Conservation (phyloP, 768 basidiomycete genomes). For the Clathrus columnatus region DNA sequence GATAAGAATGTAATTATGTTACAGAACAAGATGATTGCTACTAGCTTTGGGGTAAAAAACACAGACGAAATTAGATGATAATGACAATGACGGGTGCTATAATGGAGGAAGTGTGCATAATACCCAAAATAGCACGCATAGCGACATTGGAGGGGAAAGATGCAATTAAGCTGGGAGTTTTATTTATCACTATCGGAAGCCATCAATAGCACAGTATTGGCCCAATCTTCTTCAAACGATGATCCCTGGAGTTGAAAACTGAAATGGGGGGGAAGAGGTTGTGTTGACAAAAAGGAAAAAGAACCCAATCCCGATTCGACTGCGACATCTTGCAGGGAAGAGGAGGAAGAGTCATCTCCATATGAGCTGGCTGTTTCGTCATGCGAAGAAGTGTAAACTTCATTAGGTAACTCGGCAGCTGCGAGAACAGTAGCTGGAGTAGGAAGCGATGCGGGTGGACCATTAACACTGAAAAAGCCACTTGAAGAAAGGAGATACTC, state of each 20-base stretch:
- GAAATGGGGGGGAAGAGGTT: conserved; percentile 11
- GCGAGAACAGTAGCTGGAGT: conserved; percentile 1
- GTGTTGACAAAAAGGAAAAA: neutral
- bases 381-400: conserved; percentile 7
- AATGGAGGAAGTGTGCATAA: no score
- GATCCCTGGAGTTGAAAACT: conserved; percentile 7
- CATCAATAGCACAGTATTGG: conserved; percentile 62
- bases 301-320: neutral
- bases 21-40: no score
- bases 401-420: conserved; percentile 1
- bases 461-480: neutral
- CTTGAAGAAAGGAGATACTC: conserved; percentile 2
- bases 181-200: conserved; percentile 27
- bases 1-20: no score
- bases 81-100: no score
- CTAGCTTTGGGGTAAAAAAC: no score
- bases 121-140: no score
- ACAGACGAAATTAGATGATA: no score
- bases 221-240: conserved; percentile 50
- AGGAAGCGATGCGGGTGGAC: neutral
- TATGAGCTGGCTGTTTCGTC: neutral
- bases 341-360: neutral
- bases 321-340: neutral
- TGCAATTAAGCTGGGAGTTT: no score
- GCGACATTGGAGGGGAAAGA: no score